These are phyloP conservation scores for Paratinospora sagittata DNA, from an alignment of 164 flowering plant genomes.

Conservation along the genomic window DNA sequence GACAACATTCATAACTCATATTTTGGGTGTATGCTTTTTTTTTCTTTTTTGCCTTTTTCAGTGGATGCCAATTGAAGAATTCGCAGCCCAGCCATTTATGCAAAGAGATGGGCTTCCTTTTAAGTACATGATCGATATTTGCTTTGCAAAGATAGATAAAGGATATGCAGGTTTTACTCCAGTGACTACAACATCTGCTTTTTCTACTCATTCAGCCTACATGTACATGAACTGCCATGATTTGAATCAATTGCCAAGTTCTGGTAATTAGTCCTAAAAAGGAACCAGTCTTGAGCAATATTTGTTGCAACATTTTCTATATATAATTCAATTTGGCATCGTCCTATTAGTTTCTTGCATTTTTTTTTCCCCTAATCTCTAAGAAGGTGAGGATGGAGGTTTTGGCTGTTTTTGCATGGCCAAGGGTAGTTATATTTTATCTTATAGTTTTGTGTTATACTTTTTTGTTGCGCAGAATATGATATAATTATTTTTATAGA, in stretches of 20 bases:
- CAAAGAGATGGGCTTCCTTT: slow-evolving; percentile 28
- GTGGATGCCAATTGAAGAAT: slow-evolving; percentile 85
- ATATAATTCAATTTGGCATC: not conserved
- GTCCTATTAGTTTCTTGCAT: too few species aligned
- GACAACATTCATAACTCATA: not conserved
- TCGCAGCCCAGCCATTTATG: slow-evolving; percentile 43
- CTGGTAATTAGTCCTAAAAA: slow-evolving; percentile 6
- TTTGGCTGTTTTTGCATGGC: too few species aligned
- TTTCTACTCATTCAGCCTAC: slow-evolving; percentile 19
- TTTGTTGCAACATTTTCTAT: slow-evolving; percentile 2
- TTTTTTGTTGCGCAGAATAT: too few species aligned
- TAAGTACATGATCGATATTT: slow-evolving; percentile 33
- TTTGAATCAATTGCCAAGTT: slow-evolving; percentile 5
- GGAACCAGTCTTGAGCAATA: not conserved
- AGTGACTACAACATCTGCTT: slow-evolving; percentile 17
- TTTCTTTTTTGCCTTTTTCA: slow-evolving; percentile 18
- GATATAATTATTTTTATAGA: too few species aligned
- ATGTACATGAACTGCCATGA: slow-evolving; percentile 35
- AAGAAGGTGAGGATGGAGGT: too few species aligned
- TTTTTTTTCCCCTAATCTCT: too few species aligned
- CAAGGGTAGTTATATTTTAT: too few species aligned
- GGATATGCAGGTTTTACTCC: slow-evolving; percentile 45
- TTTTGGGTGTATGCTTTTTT: not conserved
- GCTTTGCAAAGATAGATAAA: slow-evolving; percentile 36
- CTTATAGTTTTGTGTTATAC: too few species aligned